A percentile compares a stretch with the other conserved stretches of the same genome.
Conservation (phyloP, 1,284 basidiomycete genomes). For the Tremellales sp. region DNA sequence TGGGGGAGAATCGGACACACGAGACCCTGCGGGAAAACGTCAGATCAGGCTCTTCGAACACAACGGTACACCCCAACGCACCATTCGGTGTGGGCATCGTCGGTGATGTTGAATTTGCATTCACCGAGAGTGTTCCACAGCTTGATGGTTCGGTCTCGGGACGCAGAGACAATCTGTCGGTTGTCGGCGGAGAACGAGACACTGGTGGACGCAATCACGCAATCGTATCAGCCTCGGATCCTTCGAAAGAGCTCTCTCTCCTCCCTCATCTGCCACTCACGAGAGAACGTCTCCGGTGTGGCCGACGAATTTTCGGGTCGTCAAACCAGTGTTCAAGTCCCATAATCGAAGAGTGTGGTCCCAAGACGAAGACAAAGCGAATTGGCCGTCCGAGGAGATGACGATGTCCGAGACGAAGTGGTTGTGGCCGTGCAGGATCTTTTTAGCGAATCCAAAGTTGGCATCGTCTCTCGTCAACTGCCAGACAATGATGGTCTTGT, state of each 20-base stretch:
- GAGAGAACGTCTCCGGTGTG: slow-evolving; percentile 98
- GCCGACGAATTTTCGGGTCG: slow-evolving; percentile 95
- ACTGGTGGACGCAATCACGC: too few relatives aligned
- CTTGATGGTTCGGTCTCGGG: slow-evolving; percentile 96
- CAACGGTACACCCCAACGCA: slow-evolving; percentile 37
- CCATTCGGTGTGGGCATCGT: slow-evolving; percentile 97
- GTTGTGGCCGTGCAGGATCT: slow-evolving; percentile 97
- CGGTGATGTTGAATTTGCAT: slow-evolving; percentile 99
- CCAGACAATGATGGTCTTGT: slow-evolving; percentile 99
- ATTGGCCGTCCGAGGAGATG: slow-evolving; percentile 98
- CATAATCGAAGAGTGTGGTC: slow-evolving; percentile 99
- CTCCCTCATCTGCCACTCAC: too few relatives aligned
- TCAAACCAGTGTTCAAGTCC: slow-evolving; percentile 94
- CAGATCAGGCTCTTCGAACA: neutral
- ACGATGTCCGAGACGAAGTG: slow-evolving; percentile 99
- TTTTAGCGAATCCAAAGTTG: slow-evolving; percentile 88
- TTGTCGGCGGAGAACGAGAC: slow-evolving; percentile 98
- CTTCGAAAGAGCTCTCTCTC: too few relatives aligned
- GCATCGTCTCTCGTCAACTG: slow-evolving; percentile 93
- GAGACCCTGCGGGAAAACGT: slow-evolving; percentile 68
- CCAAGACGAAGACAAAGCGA: slow-evolving; percentile 99
- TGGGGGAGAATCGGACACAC: slow-evolving; percentile 99
- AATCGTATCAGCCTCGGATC: too few relatives aligned
- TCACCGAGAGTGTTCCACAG: slow-evolving; percentile 99
- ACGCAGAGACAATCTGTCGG: slow-evolving; percentile 97